A percentile compares a stretch with the other conserved stretches of the same genome.
Evolutionary conservation across 768 basidiomycete genomes (phyloP).

Genomic region (Boletus tylopilopsis): DNA sequence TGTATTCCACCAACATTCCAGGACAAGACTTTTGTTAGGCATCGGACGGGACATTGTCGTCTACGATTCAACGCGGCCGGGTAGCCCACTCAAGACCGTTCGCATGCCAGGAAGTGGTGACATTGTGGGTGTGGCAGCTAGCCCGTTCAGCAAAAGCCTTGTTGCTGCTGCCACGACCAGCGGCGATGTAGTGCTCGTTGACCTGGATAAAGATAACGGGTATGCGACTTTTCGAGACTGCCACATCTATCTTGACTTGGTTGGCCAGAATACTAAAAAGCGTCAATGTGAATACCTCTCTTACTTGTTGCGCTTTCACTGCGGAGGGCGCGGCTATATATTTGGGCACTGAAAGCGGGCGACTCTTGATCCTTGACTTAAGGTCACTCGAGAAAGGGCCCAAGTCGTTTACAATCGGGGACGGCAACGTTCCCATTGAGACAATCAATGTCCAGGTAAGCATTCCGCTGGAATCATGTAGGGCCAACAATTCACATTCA

Average conservation of each 20-base stretch:
- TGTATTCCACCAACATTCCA: constrained; percentile 59
- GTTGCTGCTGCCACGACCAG: constrained; percentile 53
- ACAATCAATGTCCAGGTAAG: constrained; percentile 57
- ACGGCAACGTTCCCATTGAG: constrained; percentile 44
- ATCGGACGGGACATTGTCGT: constrained; percentile 50
- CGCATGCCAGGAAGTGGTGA: constrained; percentile 46
- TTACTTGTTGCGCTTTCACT: constrained; percentile 66
- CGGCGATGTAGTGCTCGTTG: constrained; percentile 57
- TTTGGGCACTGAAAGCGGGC: constrained; percentile 61
- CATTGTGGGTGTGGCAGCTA: constrained; percentile 56
- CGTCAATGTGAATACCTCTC: constrained; percentile 45
- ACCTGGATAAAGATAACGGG: constrained; percentile 75
- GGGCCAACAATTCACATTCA: not conserved
- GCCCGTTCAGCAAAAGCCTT: constrained; percentile 75
- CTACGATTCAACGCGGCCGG: constrained; percentile 60
- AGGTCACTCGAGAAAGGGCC: constrained; percentile 65
- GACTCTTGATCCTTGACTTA: constrained; percentile 59
- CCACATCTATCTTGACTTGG: not conserved
- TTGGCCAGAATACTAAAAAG: constrained; percentile 53
- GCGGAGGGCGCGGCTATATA: constrained; percentile 66
- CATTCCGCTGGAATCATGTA: not conserved
- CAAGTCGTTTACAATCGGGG: constrained; percentile 48
- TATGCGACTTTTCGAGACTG: constrained; percentile 28
- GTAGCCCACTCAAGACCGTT: constrained; percentile 51
- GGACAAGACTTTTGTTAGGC: constrained; percentile 57